phyloP scores from a whole-genome alignment of 305 asterid genomes.

The Lippia alba region DNA sequence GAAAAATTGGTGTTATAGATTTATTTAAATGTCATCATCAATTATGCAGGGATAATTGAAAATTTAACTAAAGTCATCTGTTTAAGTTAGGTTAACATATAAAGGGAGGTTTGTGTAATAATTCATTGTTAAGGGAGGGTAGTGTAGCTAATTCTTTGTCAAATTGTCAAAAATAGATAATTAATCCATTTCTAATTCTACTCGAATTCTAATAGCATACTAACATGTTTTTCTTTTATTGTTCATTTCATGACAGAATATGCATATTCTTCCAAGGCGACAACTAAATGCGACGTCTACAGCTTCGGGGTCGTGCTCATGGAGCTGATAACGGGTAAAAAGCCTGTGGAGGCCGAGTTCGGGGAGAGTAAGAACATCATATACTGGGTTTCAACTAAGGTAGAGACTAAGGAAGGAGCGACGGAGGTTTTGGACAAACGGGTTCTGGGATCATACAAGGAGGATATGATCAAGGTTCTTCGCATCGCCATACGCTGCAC shows the following conservation, averaged over 20 bases:
- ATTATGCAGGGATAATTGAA: too few species aligned
- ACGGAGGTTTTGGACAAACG: conserved; percentile 67
- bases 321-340: conserved; percentile 88
- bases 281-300: conserved; percentile 92
- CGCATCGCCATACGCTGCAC: conserved; percentile 88
- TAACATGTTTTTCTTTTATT: too few species aligned
- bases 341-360: conserved; percentile 79
- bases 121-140: too few species aligned
- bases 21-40: too few species aligned
- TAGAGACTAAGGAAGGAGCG: conserved; percentile 70
- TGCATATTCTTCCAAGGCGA: conserved; percentile 88
- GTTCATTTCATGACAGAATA: conserved; percentile 54
- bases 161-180: too few species aligned
- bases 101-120: too few species aligned
- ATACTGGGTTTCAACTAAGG: conserved; percentile 72
- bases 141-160: too few species aligned
- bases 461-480: conserved; percentile 85
- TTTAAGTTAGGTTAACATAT: too few species aligned
- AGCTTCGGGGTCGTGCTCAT: conserved; percentile 87
- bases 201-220: too few species aligned
- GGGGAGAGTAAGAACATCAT: conserved; percentile 89
- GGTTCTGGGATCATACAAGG: conserved; percentile 56
- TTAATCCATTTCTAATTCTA: too few species aligned
- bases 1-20: too few species aligned
- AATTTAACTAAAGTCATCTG: too few species aligned